Conservation (phyloP, 73 alveolate genomes). For the Breviolum minutum region DNA sequence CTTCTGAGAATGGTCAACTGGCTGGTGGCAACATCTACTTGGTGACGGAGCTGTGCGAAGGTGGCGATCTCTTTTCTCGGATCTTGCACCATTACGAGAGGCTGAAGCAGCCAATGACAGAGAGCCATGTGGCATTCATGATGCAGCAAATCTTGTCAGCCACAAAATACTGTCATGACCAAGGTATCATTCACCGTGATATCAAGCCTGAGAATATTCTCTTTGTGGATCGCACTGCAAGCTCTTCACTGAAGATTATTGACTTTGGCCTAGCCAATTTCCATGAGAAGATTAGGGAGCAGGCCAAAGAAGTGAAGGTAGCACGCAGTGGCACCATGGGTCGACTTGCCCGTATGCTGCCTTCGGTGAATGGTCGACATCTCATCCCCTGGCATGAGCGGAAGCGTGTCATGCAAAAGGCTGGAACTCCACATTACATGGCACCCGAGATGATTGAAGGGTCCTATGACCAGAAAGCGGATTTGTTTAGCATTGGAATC, state of each 20-base stretch:
- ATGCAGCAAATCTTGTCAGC: slow-evolving; percentile 96
- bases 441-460: slow-evolving; percentile 95
- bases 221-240: slow-evolving; percentile 87
- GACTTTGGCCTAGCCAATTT: slow-evolving; percentile 92
- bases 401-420: slow-evolving; percentile 92
- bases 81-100: slow-evolving; percentile 88
- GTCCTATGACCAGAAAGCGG: slow-evolving; percentile 91
- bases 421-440: slow-evolving; percentile 94
- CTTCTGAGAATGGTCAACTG: background rate
- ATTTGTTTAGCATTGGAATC: slow-evolving; percentile 83
- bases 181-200: slow-evolving; percentile 96
- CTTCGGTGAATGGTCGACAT: slow-evolving; percentile 78
- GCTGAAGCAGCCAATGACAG: slow-evolving; percentile 94
- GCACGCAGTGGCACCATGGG: slow-evolving; percentile 92
- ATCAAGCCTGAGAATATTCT: slow-evolving; percentile 96
- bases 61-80: slow-evolving; percentile 90
- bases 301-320: slow-evolving; percentile 94
- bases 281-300: slow-evolving; percentile 93
- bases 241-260: slow-evolving; percentile 78
- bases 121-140: slow-evolving; percentile 95
- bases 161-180: slow-evolving; percentile 96
- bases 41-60: slow-evolving; percentile 93
- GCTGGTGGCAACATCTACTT: slow-evolving; percentile 78
- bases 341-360: slow-evolving; percentile 90
- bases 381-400: slow-evolving; percentile 94